These are phyloP conservation scores for Serendipita sp. DNA, from an alignment of 768 basidiomycete genomes.

Conservation along the genomic window DNA sequence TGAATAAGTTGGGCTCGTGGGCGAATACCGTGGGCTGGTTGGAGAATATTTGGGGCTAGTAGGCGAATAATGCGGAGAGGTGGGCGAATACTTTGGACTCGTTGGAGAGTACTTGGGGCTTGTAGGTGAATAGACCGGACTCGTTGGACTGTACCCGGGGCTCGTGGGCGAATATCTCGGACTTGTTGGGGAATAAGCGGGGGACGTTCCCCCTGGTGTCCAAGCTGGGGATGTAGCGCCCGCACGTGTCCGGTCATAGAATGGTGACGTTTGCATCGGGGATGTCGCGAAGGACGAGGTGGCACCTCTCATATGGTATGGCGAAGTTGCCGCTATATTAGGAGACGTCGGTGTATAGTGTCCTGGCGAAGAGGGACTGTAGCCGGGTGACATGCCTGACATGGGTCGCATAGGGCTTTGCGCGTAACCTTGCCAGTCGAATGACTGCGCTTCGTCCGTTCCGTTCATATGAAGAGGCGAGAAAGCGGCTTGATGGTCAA, in stretches of 20 bases:
- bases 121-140: slow-evolving; percentile 25
- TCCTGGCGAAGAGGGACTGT: slow-evolving; percentile 85
- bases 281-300: slow-evolving; percentile 72
- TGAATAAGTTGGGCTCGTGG: slow-evolving; percentile 26
- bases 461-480: slow-evolving; percentile 77
- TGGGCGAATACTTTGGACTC: slow-evolving; percentile 23
- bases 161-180: slow-evolving; percentile 20
- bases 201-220: slow-evolving; percentile 22
- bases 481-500: slow-evolving; percentile 76
- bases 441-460: slow-evolving; percentile 68
- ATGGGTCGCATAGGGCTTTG: slow-evolving; percentile 65
- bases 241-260: slow-evolving; percentile 50
- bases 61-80: slow-evolving; percentile 18
- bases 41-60: slow-evolving; percentile 83
- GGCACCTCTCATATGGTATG: slow-evolving; percentile 44
- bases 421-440: slow-evolving; percentile 62
- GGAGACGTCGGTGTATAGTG: slow-evolving; percentile 83
- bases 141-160: slow-evolving; percentile 16
- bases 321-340: slow-evolving; percentile 62
- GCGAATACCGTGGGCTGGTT: slow-evolving; percentile 30
- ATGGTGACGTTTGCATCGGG: slow-evolving; percentile 73
- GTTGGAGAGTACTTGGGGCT: slow-evolving; percentile 84
- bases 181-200: slow-evolving; percentile 19
- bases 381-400: slow-evolving; percentile 74
- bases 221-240: slow-evolving; percentile 18